Evolutionary conservation across 1,139 yeast species (phyloP).

Genomic region (Zhuliangozyma blackwelliae): DNA sequence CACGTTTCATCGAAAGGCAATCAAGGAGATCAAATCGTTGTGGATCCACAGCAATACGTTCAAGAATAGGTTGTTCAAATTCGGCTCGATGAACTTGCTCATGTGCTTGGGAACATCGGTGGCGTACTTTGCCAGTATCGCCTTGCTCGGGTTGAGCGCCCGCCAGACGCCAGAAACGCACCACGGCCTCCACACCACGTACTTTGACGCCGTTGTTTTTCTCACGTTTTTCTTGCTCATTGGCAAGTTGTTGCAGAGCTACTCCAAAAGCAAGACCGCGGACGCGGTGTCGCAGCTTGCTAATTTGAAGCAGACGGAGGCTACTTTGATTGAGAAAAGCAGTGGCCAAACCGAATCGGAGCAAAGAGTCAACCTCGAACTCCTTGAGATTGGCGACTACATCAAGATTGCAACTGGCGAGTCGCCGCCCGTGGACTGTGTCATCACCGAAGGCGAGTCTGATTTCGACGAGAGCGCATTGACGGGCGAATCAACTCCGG

Average conservation of each 20-base stretch:
- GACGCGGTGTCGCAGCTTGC: constrained; percentile 57
- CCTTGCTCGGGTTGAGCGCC: constrained; percentile 49
- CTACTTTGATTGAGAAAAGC: constrained; percentile 39
- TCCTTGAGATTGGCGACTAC: constrained; percentile 60
- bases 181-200: constrained; percentile 58
- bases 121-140: constrained; percentile 67
- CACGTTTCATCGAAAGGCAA: constrained; percentile 63
- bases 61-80: constrained; percentile 54
- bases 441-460: constrained; percentile 51
- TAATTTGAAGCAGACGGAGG: constrained; percentile 46
- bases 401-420: constrained; percentile 62
- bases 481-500: constrained; percentile 66
- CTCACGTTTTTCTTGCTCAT: constrained; percentile 65
- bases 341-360: constrained; percentile 4
- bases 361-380: constrained; percentile 40
- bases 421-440: constrained; percentile 70
- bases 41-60: constrained; percentile 58
- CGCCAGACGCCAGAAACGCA: constrained; percentile 20
- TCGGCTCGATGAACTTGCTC: constrained; percentile 74
- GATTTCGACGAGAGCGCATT: constrained; percentile 74
- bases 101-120: constrained; percentile 72
- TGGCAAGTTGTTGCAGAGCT: constrained; percentile 65
- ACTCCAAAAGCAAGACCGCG: constrained; percentile 64
- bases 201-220: constrained; percentile 76
- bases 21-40: constrained; percentile 51